Base-by-base conservation (phyloP, 345 rosid species). In the Melaleuca quinquenervia region DNA sequence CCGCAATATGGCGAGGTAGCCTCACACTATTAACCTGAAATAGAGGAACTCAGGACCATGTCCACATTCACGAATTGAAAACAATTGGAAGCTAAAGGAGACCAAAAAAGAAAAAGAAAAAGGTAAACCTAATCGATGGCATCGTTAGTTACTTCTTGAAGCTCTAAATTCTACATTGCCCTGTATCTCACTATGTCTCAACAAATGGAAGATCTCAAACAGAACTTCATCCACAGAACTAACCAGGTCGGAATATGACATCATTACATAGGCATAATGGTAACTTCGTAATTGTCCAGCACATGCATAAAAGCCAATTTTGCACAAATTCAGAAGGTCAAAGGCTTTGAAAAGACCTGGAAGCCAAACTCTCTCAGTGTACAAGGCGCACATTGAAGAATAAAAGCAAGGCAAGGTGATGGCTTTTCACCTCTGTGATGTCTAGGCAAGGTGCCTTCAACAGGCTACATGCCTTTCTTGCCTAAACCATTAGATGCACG, bases 21-120 rank as follows among this genome's bases (percentile, higher is more conserved):
- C 99, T 96, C 90, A 97, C 94, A 86, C 99, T 96, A 84, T 92
- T 93, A 44, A 97, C 96, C 99, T 96, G 92, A 52, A 86, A 88
- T 1, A 75, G 27, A 83, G 18, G 20, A 52, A 32, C 7, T 74
- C 85, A 11, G 48, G 24, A 82, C 52, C 45, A 41, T 20, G 82
- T 36, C 80, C 48, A 18, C 80, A 70, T 70, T 70, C 26, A 36
- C 26, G 64, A 8, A 64, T 7, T 56, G 6, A 26, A 29, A 44
- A 70, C 4, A 32, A 86, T 41, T 4, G 6, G 64, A 48, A 22
- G n/a, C 16, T 76, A 53, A 5, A 41, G 36, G 53, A 14, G 26
- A 85, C 11, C 2, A 26, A 26, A 41, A 11, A 18, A 70, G 32
- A 16, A 12, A 64, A 16, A 11, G 18, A 11, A 32, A 29, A 64